Percentiles rank a stretch among this genome's conserved stretches.
Conservation (phyloP, 1,139 yeast genomes). For the Suhomyces chickasaworum region DNA sequence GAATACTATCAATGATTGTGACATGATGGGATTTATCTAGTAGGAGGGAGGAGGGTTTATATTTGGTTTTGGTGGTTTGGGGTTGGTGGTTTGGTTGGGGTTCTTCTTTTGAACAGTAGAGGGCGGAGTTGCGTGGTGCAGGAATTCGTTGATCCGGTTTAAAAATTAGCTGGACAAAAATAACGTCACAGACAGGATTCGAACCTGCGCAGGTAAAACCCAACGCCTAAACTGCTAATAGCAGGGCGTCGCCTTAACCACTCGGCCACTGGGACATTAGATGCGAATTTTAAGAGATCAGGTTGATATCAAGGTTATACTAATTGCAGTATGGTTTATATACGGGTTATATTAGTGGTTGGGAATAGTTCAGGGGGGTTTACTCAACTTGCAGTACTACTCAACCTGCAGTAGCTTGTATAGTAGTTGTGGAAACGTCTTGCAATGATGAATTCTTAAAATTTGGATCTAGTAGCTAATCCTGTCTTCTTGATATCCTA, state of each 20-base stretch:
- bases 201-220: constrained; percentile 88
- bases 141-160: constrained; percentile 3
- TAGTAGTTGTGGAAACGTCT: too few relatives aligned
- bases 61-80: neutral
- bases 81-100: neutral
- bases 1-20: constrained; percentile 38
- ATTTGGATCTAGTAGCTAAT: too few relatives aligned
- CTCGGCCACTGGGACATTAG: constrained; percentile 35
- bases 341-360: too few relatives aligned
- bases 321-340: too few relatives aligned
- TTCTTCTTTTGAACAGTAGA: neutral
- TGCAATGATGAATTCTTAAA: too few relatives aligned
- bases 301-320: too few relatives aligned
- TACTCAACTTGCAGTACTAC: too few relatives aligned
- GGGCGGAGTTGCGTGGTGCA: neutral
- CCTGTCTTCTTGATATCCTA: too few relatives aligned
- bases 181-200: constrained; percentile 82
- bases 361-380: too few relatives aligned
- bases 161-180: constrained; percentile 34
- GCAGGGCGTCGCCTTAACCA: constrained; percentile 41
- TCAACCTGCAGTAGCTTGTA: too few relatives aligned
- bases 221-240: constrained; percentile 62
- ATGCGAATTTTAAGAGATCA: neutral
- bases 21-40: constrained; percentile 17
- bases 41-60: too few relatives aligned